Conservation (phyloP, 2,329 filamentous ascomycete species). For the Dactylellina parvicollis region DNA sequence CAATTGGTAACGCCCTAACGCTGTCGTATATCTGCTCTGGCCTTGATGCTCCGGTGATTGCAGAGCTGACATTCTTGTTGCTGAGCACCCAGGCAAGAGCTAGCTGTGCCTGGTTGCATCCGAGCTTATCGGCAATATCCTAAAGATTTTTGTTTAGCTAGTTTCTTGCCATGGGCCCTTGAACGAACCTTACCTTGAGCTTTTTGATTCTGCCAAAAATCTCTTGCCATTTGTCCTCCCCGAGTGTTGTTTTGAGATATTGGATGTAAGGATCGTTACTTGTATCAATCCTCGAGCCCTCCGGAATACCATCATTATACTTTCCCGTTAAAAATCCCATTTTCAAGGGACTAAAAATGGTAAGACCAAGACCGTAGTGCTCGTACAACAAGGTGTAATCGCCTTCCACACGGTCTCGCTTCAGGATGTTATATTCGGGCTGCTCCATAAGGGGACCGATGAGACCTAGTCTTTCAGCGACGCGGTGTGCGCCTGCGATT, state of each 20-base stretch:
- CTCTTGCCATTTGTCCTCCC: conserved; percentile 42
- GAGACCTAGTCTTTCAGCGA: conserved; percentile 70
- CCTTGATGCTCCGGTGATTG: conserved; percentile 70
- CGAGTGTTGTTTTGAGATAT: conserved; percentile 61
- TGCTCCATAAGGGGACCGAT: conserved; percentile 75
- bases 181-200: conserved; percentile 14
- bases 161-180: not conserved
- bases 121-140: conserved; percentile 73
- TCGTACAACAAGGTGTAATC: conserved; percentile 72
- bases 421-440: conserved; percentile 73
- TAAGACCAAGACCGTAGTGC: conserved; percentile 70
- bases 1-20: conserved; percentile 66
- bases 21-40: conserved; percentile 71
- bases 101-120: conserved; percentile 68
- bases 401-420: conserved; percentile 71
- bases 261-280: conserved; percentile 69
- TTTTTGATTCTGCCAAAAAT: conserved; percentile 56
- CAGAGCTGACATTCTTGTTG: conserved; percentile 71
- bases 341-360: conserved; percentile 71
- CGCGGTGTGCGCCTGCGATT: conserved; percentile 71
- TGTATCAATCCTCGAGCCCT: conserved; percentile 69
- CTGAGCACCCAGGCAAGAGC: conserved; percentile 72
- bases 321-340: conserved; percentile 73
- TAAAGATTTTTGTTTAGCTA: conserved; percentile 60
- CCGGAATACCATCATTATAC: conserved; percentile 72